Evolutionary conservation across 2,329 filamentous ascomycete genomes (phyloP).

Genomic region (Lizonia empirigonia): DNA sequence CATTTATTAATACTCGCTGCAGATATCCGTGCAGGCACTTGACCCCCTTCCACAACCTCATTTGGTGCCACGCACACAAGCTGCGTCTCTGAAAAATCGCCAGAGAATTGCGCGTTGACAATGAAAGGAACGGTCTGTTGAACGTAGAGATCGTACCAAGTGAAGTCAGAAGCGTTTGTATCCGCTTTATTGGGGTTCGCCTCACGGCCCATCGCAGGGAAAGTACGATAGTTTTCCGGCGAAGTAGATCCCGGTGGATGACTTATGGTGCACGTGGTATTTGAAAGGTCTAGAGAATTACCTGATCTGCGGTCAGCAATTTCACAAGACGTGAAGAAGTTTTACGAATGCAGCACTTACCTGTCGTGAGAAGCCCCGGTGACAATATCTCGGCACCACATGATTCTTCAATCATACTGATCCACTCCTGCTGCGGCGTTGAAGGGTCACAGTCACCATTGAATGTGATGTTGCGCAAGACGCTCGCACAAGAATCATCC

Average conservation of each 20-base stretch:
- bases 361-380: too few species aligned
- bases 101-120: not conserved
- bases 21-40: not conserved
- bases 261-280: not conserved
- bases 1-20: not conserved
- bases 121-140: conserved; percentile 8
- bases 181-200: not conserved
- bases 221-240: conserved; percentile 1
- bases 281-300: not conserved
- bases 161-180: not conserved
- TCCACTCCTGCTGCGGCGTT: not conserved
- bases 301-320: too few species aligned
- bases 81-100: conserved; percentile 3
- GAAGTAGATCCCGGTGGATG: conserved; percentile 1
- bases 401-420: not conserved
- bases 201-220: not conserved
- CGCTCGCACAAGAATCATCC: not conserved
- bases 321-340: too few species aligned
- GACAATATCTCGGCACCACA: not conserved
- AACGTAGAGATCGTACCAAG: conserved; percentile 4
- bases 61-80: conserved; percentile 7
- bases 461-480: not conserved
- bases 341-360: too few species aligned
- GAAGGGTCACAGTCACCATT: not conserved
- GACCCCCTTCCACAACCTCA: conserved; percentile 1